Conservation (phyloP, 257 asterid genomes). For the Salvia miltiorrhiza region DNA sequence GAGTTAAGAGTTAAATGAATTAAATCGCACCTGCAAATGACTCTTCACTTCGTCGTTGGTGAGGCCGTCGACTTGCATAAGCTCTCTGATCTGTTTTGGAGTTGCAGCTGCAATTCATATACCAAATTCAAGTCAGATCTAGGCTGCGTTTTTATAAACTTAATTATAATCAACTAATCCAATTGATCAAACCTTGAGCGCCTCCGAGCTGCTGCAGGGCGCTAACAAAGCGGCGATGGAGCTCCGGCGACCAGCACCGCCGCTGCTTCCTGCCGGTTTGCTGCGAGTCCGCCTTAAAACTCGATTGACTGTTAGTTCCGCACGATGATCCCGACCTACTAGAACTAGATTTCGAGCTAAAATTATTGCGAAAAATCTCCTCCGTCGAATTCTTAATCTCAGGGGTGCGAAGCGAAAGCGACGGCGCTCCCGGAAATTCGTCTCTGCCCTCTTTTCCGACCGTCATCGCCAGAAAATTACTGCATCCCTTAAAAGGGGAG, state of each 20-base stretch:
- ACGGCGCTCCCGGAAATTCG: constrained; percentile 43
- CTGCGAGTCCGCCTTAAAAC: constrained; percentile 31
- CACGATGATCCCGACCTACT: constrained; percentile 51
- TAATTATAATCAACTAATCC: not conserved
- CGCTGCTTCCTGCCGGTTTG: constrained; percentile 65
- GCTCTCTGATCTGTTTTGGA: constrained; percentile 98
- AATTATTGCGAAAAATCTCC: constrained; percentile 34
- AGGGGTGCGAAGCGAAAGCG: constrained; percentile 62
- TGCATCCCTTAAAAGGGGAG: constrained; percentile 40
- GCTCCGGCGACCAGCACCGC: constrained; percentile 93
- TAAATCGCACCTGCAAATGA: constrained; percentile 70
- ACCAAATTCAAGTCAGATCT: not conserved
- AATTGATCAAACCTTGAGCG: constrained; percentile 37
- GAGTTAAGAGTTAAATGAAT: not conserved
- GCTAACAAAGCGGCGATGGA: constrained; percentile 72
- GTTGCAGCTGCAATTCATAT: constrained; percentile 71
- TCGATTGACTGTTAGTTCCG: constrained; percentile 38
- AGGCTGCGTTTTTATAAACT: not conserved
- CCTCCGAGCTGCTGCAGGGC: constrained; percentile 88
- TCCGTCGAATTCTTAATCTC: constrained; percentile 50
- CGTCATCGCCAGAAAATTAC: constrained; percentile 32
- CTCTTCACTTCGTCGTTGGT: constrained; percentile 98
- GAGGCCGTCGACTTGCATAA: constrained; percentile 95
- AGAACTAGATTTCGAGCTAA: constrained; percentile 40
- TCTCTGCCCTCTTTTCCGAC: constrained; percentile 35